Percentiles rank a stretch among this genome's conserved stretches.
Conservation (phyloP, 495 filamentous ascomycete genomes). For the Apiosordaria backusii region DNA sequence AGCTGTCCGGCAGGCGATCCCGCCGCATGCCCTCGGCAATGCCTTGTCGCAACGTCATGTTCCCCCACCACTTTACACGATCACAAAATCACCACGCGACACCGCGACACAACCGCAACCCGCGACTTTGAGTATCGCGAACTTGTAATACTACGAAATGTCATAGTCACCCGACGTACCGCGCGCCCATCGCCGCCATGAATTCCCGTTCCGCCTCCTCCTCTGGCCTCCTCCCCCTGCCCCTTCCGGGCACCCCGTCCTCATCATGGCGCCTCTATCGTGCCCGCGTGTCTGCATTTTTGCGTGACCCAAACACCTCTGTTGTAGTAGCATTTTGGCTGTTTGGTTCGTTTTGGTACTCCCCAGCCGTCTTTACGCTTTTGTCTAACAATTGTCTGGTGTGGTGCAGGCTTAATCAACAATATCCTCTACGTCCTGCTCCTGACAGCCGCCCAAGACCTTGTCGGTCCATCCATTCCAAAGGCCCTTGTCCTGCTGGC, state of each 20-base stretch:
- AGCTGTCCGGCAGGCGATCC: not conserved
- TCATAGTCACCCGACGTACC: not conserved
- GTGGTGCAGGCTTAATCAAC: constrained; percentile 75
- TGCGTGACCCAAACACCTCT: constrained; percentile 64
- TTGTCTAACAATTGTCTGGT: not conserved
- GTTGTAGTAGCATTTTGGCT: constrained; percentile 88
- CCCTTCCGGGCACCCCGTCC: constrained; percentile 69
- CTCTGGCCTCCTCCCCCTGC: constrained; percentile 39
- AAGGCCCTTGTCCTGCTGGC: constrained; percentile 91
- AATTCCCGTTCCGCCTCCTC: constrained; percentile 11
- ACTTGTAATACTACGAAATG: not conserved
- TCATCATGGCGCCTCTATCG: constrained; percentile 70
- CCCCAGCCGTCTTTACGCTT: not conserved
- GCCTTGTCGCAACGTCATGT: not conserved
- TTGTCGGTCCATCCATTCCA: constrained; percentile 77
- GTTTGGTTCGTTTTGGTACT: constrained; percentile 59
- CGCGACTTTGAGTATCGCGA: not conserved
- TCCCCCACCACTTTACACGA: not conserved
- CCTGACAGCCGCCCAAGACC: constrained; percentile 90
- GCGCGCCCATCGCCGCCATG: constrained; percentile 8
- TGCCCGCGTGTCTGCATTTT: constrained; percentile 58
- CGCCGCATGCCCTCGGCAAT: too few relatives aligned
- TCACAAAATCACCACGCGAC: not conserved
- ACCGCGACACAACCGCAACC: not conserved
- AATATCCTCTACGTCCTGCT: constrained; percentile 98